Evolutionary conservation across 306 rosid species (phyloP).

Genomic region (Trifolium repens): DNA sequence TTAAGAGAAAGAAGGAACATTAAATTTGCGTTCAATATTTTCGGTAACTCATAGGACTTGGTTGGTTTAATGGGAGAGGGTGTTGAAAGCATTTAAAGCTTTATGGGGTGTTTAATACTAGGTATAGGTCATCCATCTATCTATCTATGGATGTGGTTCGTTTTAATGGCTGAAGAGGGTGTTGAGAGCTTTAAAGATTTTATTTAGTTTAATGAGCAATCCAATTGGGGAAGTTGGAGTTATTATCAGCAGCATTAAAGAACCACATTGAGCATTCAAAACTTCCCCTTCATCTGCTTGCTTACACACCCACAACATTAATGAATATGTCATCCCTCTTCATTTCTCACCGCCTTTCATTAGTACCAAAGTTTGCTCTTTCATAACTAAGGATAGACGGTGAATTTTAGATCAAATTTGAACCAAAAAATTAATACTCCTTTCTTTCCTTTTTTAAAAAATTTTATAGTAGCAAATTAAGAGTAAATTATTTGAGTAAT

Average conservation of each 20-base stretch:
- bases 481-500: too few species aligned
- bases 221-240: constrained; percentile 76
- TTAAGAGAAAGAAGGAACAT: constrained; percentile 46
- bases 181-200: constrained; percentile 72
- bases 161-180: constrained; percentile 65
- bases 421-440: too few species aligned
- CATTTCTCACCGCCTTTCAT: constrained; percentile 67
- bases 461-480: too few species aligned
- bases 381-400: too few species aligned
- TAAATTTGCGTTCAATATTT: constrained; percentile 42
- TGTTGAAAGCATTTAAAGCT: constrained; percentile 55
- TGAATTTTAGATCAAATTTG: too few species aligned
- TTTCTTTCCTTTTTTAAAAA: too few species aligned
- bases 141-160: constrained; percentile 48
- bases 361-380: constrained; percentile 32
- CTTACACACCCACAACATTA: constrained; percentile 58
- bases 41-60: constrained; percentile 49
- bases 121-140: constrained; percentile 33
- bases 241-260: constrained; percentile 58
- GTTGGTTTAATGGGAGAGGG: constrained; percentile 54
- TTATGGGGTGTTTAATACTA: constrained; percentile 47
- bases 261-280: constrained; percentile 51
- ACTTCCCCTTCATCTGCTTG: constrained; percentile 74
- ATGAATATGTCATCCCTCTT: constrained; percentile 52
- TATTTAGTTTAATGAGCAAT: constrained; percentile 52